Conservation (phyloP, 2,329 filamentous ascomycete genomes). For the Ceratocystis destructans region DNA sequence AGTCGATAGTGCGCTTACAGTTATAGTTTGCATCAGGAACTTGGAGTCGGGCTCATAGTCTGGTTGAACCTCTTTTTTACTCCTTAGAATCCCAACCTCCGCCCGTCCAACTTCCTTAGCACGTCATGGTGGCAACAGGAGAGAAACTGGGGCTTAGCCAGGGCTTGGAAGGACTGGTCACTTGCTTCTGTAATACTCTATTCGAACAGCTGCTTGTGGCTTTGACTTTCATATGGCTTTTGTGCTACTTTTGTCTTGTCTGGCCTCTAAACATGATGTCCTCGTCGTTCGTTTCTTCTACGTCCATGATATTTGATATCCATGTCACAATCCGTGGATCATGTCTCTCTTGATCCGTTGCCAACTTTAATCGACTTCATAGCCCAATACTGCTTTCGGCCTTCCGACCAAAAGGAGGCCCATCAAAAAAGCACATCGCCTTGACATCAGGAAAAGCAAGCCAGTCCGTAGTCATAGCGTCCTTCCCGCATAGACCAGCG, state of each 20-base stretch:
- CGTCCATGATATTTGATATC: not conserved
- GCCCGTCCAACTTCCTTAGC: not conserved
- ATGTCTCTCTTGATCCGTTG: not conserved
- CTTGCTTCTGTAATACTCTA: not conserved
- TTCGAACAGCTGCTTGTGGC: not conserved
- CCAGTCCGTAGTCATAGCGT: not conserved
- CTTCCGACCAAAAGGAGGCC: not conserved
- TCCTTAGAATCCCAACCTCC: slow-evolving; percentile 3
- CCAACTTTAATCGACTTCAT: not conserved
- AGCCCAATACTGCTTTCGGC: not conserved
- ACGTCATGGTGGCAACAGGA: slow-evolving; percentile 4
- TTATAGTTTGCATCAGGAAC: slow-evolving; percentile 5
- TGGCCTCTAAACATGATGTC: not conserved
- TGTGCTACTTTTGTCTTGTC: not conserved
- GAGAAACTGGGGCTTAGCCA: not conserved
- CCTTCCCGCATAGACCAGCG: not conserved
- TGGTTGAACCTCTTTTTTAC: not conserved
- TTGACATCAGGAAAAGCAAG: not conserved
- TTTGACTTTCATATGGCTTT: not conserved
- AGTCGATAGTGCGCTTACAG: not conserved
- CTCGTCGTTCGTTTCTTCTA: not conserved
- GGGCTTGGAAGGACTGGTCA: not conserved
- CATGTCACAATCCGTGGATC: not conserved
- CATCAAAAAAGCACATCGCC: slow-evolving; percentile 1
- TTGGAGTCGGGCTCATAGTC: not conserved